Evolutionary conservation across 371 early-diverging fungal species (phyloP), one percentile per base, ranked within the genome.

Genomic region (Actinomucor elegans): DNA sequence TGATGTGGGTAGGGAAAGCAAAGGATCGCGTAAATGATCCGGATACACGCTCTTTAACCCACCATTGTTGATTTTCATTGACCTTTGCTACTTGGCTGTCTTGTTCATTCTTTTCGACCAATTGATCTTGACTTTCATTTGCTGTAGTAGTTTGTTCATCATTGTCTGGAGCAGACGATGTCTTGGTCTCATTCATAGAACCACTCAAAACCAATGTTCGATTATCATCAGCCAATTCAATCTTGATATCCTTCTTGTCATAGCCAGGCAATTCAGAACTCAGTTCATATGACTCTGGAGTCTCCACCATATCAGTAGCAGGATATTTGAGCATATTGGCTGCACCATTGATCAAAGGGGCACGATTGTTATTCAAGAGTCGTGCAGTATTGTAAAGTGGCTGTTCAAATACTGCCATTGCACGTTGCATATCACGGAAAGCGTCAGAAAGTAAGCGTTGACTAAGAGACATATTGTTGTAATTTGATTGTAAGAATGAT

Each of bases 211-310:
- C 33, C 23, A 73, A 27, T 6, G 71, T 67, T 18, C 47, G 53
- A 8, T 36, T 47, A 48, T 73, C 65, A 48, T 73, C 65, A 5
- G 64, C 26, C 9, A 71, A 14, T 40, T 73, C 62, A 33, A 73
- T 61, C n/a, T 68, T 52, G 35, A 73, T 55, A 36, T 71, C 57
- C 10, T 71, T 55, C 55, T 73, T 73, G n/a, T 59, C 59, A 32
- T 57, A 45, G 10, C 74, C 74, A 43, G 74, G 74, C 4, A 73
- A 34, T 35, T 73, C 71, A 10, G 74, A 65, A 17, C 62, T 61
- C 3, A 73, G 31, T 34, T 66, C 63, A 52, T 62, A 73, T 11
- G 17, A 38, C 9, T 52, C 47, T 2, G 36, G 29, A 5, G 59
- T 65, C 48, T 73, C 74, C 12, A 41, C 28, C 37, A 71, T 43